Evolutionary conservation across 2,329 filamentous ascomycete genomes (phyloP), one percentile per base, ranked within the genome.

Genomic region (Helminthosporium solani): DNA sequence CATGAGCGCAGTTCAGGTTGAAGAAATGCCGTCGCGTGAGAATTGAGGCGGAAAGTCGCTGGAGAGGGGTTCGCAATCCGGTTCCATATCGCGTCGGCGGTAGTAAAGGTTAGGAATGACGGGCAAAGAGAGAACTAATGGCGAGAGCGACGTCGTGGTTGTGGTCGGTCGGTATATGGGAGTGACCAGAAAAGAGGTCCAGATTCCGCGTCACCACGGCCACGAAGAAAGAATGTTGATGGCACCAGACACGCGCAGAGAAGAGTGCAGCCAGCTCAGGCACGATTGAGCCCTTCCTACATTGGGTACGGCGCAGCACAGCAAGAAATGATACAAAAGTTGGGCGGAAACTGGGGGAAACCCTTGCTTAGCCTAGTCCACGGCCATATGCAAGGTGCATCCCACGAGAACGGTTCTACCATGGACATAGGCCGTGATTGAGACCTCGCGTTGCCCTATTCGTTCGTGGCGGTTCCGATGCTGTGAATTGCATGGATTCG

Each of bases 21-120:
- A 41, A 7, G 4, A 16, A 18, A 21, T n/a, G 34, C n/a, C 16
- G 28, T 12, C 53, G 56, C 57, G 57, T 46, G 56, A 48, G 50
- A 62, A 67, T 14, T 61, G 40, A 7, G 64, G 64, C 36, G 65
- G 61, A 37, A 61, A 68, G 52, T 68, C 66, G 58, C 63, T 68
- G 53, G 63, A 57, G 40, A 67, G 62, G 58, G 66, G 63, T 38
- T 67, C 64, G 45, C 41, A 40, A 47, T 66, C 63, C 23, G 62
- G 67, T 52, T 66, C 67, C 67, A 70, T 70, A 41, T 56, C 59
- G 57, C 44, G 48, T 34, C 36, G 7, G 37, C 44, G 9, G 23
- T 9, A 19, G 42, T n/a, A 18, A 16, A 9, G 20, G 35, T 33
- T 21, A 20, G 23, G 9, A 9, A 5, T 25, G 23, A 9, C 23